Evolutionary conservation across 163 green algal genomes (phyloP), one percentile per base, ranked within the genome.

Genomic region (Scenedesmus sp.): DNA sequence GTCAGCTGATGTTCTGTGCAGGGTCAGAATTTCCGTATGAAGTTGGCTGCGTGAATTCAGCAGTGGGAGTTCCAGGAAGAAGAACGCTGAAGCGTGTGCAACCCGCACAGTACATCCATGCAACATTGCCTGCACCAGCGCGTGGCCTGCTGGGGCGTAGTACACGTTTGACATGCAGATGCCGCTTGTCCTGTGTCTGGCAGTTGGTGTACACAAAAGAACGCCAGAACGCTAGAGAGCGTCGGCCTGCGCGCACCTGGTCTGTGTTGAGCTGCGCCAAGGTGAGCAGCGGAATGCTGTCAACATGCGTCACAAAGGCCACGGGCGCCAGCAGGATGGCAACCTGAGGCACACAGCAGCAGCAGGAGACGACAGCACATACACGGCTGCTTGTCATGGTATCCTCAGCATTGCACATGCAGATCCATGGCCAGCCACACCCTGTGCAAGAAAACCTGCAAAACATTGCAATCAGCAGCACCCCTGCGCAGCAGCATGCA

Each of bases 241-340:
- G 34, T 46, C 34, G 59, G 59, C 74, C 59, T 70, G 34, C 67
- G 34, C 67, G 16, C 86, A 96, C 95, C 91, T 87, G 54, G 83
- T 97, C 96, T 0, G 95, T 96, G 46, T 94, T 88, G 77, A 97
- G 73, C 0, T 82, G 60, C 5, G 96, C 94, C 82, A 97, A 91
- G 3, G 94, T 67, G 16, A 89, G 59, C 57, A 96, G 88, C 20
- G 94, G 94, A 66, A 94, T 56, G 52, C 89, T 95, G 16, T 52
- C 88, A 13, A 96, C 94, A 89, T 96, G 92, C 2, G 91, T 95
- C 70, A 95, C 93, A 90, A 95, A 94, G 20, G 95, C 95, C 46
- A 97, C 97, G 0, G 97, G 97, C 52, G 96, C 96, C 86, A 98
- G 88, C 90, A 97, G 94, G 60, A 95, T 94, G 1, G 94, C 94